Base-by-base conservation (phyloP, 495 filamentous ascomycete species). In the Aspergillus ostianus region DNA sequence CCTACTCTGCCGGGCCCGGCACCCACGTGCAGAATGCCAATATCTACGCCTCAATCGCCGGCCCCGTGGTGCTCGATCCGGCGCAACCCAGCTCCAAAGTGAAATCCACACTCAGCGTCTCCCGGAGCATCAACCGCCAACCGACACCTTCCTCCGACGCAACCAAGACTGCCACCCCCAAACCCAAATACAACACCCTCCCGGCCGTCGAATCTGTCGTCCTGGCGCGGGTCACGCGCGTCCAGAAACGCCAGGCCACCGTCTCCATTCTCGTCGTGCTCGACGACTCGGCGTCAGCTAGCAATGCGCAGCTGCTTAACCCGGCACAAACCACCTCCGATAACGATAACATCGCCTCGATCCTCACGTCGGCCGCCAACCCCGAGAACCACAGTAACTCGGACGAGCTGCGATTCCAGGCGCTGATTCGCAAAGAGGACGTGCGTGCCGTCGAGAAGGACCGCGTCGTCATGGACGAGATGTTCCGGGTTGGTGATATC, bases 361-460 rank as follows among this genome's bases (percentile, higher is more conserved):
- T 80, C 49, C 67, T 79, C 23, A 70, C 70, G 7, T 73, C 71
- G 17, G 72, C 75, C 46, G 73, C 76, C 19, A 76, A 79, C 60
- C 73, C 76, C 2, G 76, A 79, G 55, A 79, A 77, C 61, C 71
- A 78, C 60, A 77, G 69, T 52, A 80, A 65, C 58, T 73, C 74
- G 13, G 80, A 83, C 52, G 81, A 81, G 53, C 65, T 79, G 17
- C 73, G 77, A 18, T 84, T 78, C 70, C 76, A 74, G 49, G 80
- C 73, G 7, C 66, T 79, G 15, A 81, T 87, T 48, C 81, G 93
- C 9, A 85, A 85, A 61, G 93, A 98, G 74, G 94, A 98, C 67
- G 90, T 98, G 13, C 80, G 94, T 54, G 92, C 91, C 18, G 96
- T 93, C 45, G 94, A 98, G 82, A 96, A 96, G 77, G 94, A 98